These are phyloP conservation scores for Clavariopsis aquatica DNA, from an alignment of 495 filamentous ascomycete genomes.

Conservation along the genomic window DNA sequence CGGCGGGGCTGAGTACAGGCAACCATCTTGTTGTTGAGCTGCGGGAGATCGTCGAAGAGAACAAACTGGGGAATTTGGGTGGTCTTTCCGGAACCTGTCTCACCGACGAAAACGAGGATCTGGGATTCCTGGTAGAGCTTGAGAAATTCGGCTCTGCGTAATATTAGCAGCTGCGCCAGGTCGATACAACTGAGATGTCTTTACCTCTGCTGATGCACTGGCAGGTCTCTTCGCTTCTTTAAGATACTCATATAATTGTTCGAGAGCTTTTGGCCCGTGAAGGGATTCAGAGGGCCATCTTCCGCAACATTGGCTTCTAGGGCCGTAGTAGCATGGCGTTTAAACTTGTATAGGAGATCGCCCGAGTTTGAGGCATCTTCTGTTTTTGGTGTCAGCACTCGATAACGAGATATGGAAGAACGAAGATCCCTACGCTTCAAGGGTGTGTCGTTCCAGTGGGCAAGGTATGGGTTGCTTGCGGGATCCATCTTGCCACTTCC, in stretches of 20 bases:
- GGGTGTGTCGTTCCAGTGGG: constrained; percentile 73
- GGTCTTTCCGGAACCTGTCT: constrained; percentile 98
- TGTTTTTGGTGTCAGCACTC: constrained; percentile 6
- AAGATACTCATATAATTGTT: constrained; percentile 86
- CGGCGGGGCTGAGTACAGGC: constrained; percentile 97
- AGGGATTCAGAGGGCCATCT: constrained; percentile 80
- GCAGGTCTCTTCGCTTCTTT: constrained; percentile 77
- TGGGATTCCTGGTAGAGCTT: constrained; percentile 88
- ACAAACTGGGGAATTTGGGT: constrained; percentile 99
- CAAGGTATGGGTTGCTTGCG: constrained; percentile 80
- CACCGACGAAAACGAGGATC: constrained; percentile 97
- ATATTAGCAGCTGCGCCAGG: constrained; percentile 41
- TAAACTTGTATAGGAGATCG: constrained; percentile 62
- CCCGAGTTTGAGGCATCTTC: constrained; percentile 45
- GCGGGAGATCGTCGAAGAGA: constrained; percentile 92
- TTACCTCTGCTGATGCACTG: constrained; percentile 85
- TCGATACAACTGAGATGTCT: constrained; percentile 21
- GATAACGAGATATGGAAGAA: background rate
- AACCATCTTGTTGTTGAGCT: constrained; percentile 79
- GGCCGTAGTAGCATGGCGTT: constrained; percentile 80
- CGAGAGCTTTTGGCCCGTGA: constrained; percentile 74
- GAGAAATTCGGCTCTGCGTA: constrained; percentile 77
- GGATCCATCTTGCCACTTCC: constrained; percentile 67
- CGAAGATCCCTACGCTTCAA: constrained; percentile 42
- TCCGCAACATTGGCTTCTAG: constrained; percentile 71